Conservation (phyloP, 495 filamentous ascomycete species). For the Penicillium cinerascens region DNA sequence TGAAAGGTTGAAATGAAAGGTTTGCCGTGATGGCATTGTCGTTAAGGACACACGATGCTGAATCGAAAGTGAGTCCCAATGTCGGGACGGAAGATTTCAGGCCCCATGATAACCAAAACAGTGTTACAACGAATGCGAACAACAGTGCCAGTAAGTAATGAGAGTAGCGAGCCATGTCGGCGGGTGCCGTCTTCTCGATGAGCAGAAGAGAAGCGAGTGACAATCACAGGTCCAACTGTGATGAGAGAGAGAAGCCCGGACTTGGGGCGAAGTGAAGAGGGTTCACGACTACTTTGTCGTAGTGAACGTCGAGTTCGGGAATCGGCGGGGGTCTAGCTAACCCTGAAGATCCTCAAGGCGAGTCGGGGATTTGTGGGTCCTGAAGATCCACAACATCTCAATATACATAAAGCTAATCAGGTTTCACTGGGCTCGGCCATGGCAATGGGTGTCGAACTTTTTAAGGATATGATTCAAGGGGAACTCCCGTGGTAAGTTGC, state of each 20-base stretch:
- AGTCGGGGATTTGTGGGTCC: too few relatives aligned
- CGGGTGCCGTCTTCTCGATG: neutral
- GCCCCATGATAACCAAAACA: conserved; percentile 2
- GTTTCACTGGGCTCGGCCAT: too few relatives aligned
- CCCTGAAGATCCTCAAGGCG: too few relatives aligned
- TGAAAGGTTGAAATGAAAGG: neutral
- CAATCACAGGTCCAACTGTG: neutral
- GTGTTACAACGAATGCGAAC: neutral
- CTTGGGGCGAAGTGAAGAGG: too few relatives aligned
- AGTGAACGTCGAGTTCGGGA: too few relatives aligned
- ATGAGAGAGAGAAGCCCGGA: neutral
- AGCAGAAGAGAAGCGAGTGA: neutral
- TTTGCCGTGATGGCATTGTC: neutral
- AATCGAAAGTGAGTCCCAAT: neutral
- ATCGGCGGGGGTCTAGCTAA: too few relatives aligned
- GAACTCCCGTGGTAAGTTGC: neutral
- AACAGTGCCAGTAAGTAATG: conserved; percentile 3
- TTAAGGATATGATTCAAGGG: neutral
- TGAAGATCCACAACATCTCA: too few relatives aligned
- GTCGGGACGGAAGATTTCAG: neutral
- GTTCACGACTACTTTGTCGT: too few relatives aligned
- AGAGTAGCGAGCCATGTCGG: neutral
- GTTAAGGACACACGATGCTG: neutral
- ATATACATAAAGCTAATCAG: too few relatives aligned
- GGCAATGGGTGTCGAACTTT: too few relatives aligned